Base-by-base conservation (phyloP, 495 filamentous ascomycete species). In the Annulohypoxylon bovei region DNA sequence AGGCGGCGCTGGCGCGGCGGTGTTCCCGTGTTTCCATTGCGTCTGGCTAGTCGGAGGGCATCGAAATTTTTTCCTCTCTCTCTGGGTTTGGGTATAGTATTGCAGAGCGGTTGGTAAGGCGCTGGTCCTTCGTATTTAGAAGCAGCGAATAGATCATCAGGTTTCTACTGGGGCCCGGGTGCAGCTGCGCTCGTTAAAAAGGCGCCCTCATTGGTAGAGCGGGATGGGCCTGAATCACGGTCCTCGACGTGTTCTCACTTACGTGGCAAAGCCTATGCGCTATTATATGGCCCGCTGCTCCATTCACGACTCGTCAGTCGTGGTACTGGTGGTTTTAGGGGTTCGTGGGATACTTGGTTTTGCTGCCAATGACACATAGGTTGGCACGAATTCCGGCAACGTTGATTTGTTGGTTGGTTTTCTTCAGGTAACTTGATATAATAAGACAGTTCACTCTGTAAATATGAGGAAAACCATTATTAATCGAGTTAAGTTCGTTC, bases 221-320 rank as follows among this genome's bases (percentile, higher is more conserved):
- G 18, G 3, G 35, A 44, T 47, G n/a, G 30, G 25, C 47, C 16
- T 63, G 68, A 62, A 58, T 67, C 68, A 67, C 33, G 22, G 42
- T 46, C 22, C 9, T 54, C 53, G 47, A 65, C 62, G 59, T 71
- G 57, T 60, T 62, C 52, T 67, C 44, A 67, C 57, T 59, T 62
- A 71, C 68, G 68, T 71, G 62, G 68, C 68, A 67, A 46, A 5
- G 25, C 57, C 52, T 46, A 57, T 44, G 20, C n/a, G 40, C 18
- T 55, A 49, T 42, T 44, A 8, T 44, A 3, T 25, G 33, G 23
- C 12, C n/a, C 32, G 3, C 42, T 28, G 30, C 49, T 39, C 44
- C 68, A 67, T 67, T 62, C 50, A 57, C 50, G n/a, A 25, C n/a
- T 47, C 35, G 23, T 4, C 4, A 18, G 16, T 46, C 7, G 44